Conservation (phyloP, 257 asterid genomes). For the Solanum pinnatisectum region DNA sequence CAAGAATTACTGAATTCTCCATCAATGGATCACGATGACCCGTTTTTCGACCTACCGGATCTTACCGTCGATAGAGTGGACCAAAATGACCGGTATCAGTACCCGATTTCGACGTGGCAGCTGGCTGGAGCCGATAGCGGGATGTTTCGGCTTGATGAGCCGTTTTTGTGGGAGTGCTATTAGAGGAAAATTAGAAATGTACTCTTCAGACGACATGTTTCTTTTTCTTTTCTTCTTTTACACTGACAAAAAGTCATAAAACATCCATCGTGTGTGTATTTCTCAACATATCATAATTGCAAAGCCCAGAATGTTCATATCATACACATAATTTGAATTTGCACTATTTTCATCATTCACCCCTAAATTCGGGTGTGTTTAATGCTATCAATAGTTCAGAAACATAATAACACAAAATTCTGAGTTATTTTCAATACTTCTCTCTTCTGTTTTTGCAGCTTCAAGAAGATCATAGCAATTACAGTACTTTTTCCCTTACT, state of each 20-base stretch:
- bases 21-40: constrained; percentile 49
- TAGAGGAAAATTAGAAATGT: background rate
- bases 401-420: too few relatives aligned
- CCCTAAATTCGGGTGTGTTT: too few relatives aligned
- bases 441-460: too few relatives aligned
- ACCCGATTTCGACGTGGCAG: constrained; percentile 53
- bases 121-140: constrained; percentile 47
- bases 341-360: background rate
- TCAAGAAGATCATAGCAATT: background rate
- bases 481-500: too few relatives aligned
- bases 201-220: background rate
- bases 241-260: background rate
- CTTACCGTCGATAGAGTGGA: constrained; percentile 24
- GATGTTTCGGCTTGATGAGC: constrained; percentile 62
- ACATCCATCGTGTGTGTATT: constrained; percentile 2
- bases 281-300: background rate
- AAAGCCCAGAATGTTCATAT: background rate
- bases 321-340: background rate
- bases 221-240: constrained; percentile 3
- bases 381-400: too few relatives aligned
- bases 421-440: too few relatives aligned
- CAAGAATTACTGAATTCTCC: constrained; percentile 35
- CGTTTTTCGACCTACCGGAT: constrained; percentile 76
- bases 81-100: constrained; percentile 22
- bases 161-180: constrained; percentile 50